Base-by-base conservation (phyloP, 306 rosid genomes). In the Ormosia semicastrata region DNA sequence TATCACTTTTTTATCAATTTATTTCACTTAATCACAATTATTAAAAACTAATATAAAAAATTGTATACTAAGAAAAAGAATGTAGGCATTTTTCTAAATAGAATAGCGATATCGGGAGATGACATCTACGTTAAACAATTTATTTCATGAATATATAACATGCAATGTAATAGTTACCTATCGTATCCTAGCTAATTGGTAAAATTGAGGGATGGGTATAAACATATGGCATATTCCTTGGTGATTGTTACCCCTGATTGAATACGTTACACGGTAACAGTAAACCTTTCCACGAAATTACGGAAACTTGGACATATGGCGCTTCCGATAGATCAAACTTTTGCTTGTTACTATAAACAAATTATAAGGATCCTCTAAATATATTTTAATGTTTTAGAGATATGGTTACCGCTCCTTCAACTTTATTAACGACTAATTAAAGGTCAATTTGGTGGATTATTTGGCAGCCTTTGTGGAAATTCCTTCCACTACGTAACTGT, bases 151-250 rank as follows among this genome's bases (percentile, higher is more conserved):
- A 18, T 47, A 47, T 67, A 66, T 46, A 36, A 60, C 50, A 68
- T 49, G 67, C 65, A 33, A 73, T 78, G 49, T 13, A 50, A 76
- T 30, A 82, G 76, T 68, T 34, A 37, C 73, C 71, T 71, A 37
- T 37, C 9, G 33, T 54, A 78, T 78, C 67, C 79, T 60, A 60
- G n/a, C n/a, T n/a, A 12, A 37, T 7, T 59, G 6, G 10, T 39
- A 37, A 81, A 72, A 2, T 9, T 15, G 53, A 64, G 59, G 50
- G 54, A 33, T 15, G 59, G 66, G 81, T 11, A 78, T 56, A 66
- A 78, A 3, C 64, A 49, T 56, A 0, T 5, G 63, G 82, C 85
- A 85, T 85, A 80, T 85, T 80, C 88, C 62, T 50, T 12, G n/a
- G 30, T 56, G 67, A 66, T 73, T 24, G 73, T 49, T 57, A 73